A percentile compares a stretch with the other conserved stretches of the same genome.
These are phyloP conservation scores for Wickerhamomyces sp. DNA, from an alignment of 1,139 yeast species.

Conservation along the genomic window DNA sequence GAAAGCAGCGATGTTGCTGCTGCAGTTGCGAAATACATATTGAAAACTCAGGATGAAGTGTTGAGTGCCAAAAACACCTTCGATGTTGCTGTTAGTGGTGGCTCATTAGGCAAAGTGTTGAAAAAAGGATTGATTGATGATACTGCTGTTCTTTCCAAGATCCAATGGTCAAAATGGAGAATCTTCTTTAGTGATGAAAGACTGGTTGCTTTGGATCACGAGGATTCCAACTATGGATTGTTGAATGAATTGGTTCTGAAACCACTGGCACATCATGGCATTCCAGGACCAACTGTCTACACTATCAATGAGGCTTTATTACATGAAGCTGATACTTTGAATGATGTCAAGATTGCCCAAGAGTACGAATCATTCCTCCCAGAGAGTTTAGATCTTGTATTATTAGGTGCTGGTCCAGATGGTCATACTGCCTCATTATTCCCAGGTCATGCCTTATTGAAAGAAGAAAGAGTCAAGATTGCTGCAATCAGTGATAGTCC, in stretches of 20 bases:
- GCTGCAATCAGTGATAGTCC: constrained; percentile 94
- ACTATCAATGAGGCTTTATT: constrained; percentile 77
- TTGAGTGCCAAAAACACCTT: constrained; percentile 40
- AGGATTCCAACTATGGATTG: constrained; percentile 87
- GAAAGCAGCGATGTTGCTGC: constrained; percentile 55
- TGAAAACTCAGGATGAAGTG: constrained; percentile 51
- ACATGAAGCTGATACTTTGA: constrained; percentile 47
- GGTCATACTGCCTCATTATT: constrained; percentile 96
- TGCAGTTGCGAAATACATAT: constrained; percentile 48
- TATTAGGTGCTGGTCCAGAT: constrained; percentile 97
- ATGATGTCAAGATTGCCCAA: constrained; percentile 71
- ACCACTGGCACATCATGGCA: constrained; percentile 29
- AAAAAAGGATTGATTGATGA: constrained; percentile 65
- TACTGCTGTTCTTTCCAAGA: constrained; percentile 37
- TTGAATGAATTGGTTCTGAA: constrained; percentile 79
- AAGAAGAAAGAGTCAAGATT: constrained; percentile 84
- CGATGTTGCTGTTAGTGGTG: constrained; percentile 84
- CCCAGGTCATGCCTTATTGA: constrained; percentile 64
- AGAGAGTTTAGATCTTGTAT: constrained; percentile 73
- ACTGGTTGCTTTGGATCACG: constrained; percentile 78
- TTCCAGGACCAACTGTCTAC: constrained; percentile 59
- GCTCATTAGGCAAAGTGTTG: constrained; percentile 77
- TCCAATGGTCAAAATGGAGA: constrained; percentile 91
- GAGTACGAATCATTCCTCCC: constrained; percentile 78
- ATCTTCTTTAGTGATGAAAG: constrained; percentile 96